Base-by-base conservation (phyloP, 352 stramenopile genomes). In the Phytopythium aichiense region DNA sequence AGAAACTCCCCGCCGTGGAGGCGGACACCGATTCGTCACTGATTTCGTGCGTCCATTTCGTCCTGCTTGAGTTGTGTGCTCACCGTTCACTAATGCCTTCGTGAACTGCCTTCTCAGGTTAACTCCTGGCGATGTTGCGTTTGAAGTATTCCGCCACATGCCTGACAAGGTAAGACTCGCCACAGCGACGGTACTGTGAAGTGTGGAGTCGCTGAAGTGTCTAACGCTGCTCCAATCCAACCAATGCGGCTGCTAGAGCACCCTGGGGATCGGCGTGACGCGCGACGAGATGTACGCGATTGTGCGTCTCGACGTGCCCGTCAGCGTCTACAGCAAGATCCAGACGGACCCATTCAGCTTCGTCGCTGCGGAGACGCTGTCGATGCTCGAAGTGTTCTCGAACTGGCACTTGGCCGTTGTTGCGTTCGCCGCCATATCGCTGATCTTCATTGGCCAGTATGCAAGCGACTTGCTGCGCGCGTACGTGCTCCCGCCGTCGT, bases 301-400 rank as follows among this genome's bases (percentile, higher is more conserved):
- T 30, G 73, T 81, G 50, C 69, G 64, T 4, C 75, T 94, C 25
- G 66, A 81, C 48, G 85, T 95, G 0, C 87, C 87, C 0, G 66
- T 73, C 20, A 71, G 67, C n/a, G 68, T 93, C 56, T 95, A 93
- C 65, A 68, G 76, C 46, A 92, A 82, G 61, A 87, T 95, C 42
- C 87, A 95, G 60, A 76, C 77, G n/a, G 87, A 95, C 50, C 87
- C 87, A 56, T 87, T 95, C 63, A 95, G 87, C 65, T 93, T 95
- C 55, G 84, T 95, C 33, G 87, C 86, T 46, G 83, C 84, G 45
- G 87, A 94, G 68, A 93, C 85, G 53, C 71, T 95, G 49, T 91
- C 82, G 55, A 88, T 83, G 46, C 67, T 93, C 28, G 82, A 93
- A 31, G 84, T 85, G n/a, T 92, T 92, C 67, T 92, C 86, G 28